Conservation (phyloP, 148 eudicot species). For the Suaeda aralocaspica region DNA sequence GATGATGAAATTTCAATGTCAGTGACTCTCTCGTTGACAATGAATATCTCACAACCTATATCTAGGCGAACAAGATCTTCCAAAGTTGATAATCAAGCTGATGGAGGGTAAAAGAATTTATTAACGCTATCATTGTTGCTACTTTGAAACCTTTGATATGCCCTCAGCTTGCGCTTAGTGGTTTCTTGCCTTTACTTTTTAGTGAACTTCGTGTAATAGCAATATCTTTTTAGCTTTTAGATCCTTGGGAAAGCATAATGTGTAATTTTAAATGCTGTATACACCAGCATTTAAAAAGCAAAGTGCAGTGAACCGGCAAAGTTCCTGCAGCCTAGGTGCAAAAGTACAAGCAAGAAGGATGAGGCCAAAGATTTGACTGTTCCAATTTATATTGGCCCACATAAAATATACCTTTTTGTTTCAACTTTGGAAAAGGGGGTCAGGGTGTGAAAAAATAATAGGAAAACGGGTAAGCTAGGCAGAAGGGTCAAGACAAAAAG, state of each 20-base stretch:
- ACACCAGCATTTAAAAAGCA: no score
- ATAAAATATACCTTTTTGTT: no score
- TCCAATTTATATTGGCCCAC: no score
- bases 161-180: not conserved
- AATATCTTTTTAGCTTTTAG: not conserved
- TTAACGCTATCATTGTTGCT: not conserved
- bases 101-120: conserved; percentile 25
- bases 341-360: no score
- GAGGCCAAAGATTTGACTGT: no score
- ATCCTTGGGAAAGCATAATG: not conserved
- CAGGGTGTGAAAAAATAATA: no score
- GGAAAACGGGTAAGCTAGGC: no score
- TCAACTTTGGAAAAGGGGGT: no score
- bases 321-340: no score
- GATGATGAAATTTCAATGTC: conserved; percentile 77
- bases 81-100: conserved; percentile 58
- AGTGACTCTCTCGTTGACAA: conserved; percentile 38
- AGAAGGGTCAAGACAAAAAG: no score
- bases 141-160: not conserved
- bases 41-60: conserved; percentile 60
- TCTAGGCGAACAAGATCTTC: conserved; percentile 80
- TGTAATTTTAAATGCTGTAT: not conserved
- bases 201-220: not conserved
- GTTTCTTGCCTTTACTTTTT: not conserved
- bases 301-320: no score